Evolutionary conservation across 805 yeast species (phyloP).

Genomic region (Pichia californica): DNA sequence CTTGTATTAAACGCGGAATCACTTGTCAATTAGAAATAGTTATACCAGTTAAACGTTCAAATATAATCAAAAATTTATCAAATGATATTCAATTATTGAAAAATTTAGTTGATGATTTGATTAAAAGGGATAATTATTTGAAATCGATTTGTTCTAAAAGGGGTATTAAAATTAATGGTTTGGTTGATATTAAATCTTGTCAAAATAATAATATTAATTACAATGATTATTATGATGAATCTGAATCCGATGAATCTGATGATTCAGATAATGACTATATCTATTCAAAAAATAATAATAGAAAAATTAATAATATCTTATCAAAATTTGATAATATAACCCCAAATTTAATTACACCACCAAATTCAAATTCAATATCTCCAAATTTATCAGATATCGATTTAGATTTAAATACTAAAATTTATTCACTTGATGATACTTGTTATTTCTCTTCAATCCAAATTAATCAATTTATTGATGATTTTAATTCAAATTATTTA

Average conservation of each 20-base stretch:
- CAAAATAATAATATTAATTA: background rate
- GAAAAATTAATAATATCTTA: constrained; percentile 5
- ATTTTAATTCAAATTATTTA: constrained; percentile 20
- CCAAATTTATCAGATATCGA: constrained; percentile 15
- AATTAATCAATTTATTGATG: constrained; percentile 11
- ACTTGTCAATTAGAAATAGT: constrained; percentile 52
- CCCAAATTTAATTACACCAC: constrained; percentile 3
- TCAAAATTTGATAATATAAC: constrained; percentile 3
- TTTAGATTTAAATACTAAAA: background rate
- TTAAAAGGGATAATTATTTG: constrained; percentile 22
- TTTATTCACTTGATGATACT: constrained; percentile 9
- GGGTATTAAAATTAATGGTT: constrained; percentile 28
- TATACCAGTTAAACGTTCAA: constrained; percentile 43
- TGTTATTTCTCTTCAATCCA: constrained; percentile 11
- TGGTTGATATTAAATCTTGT: constrained; percentile 21
- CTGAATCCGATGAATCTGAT: background rate
- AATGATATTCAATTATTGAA: constrained; percentile 28
- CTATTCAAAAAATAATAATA: background rate
- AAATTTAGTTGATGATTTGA: constrained; percentile 23
- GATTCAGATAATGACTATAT: constrained; percentile 1
- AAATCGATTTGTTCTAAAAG: constrained; percentile 19
- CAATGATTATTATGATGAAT: background rate
- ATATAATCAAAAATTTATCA: constrained; percentile 31
- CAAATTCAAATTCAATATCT: constrained; percentile 9
- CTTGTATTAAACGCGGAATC: constrained; percentile 46